Evolutionary conservation across 352 stramenopile species (phyloP), one percentile per base, ranked within the genome.

Genomic region (Globisporangium iwayamae): DNA sequence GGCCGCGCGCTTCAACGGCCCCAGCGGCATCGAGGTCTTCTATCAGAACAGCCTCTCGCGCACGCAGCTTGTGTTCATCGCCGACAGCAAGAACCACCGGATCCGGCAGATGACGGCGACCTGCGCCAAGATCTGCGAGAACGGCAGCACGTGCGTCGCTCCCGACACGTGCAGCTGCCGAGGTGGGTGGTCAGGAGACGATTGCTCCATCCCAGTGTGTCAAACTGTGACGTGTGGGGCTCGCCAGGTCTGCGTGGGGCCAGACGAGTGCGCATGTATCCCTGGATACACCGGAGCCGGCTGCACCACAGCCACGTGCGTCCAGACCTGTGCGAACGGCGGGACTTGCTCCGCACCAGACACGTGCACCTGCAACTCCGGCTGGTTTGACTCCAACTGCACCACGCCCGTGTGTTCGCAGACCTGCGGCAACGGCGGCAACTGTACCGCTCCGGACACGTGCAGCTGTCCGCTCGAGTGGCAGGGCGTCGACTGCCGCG

Each of bases 301-400:
- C 5, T 99, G 96, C 59, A 69, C 65, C 2, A 83, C 79, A 16
- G 71, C 96, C 8, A 75, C 85, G 6, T 99, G 96, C 63, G 89
- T 87, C 8, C 96, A 99, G 69, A 69, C 38, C 0, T 99, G 96
- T 72, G 60, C 69, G 14, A 90, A 98, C 64, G 86, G 84, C 41
- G 96, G 94, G 2, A 41, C 53, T 25, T 99, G 96, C 65, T 81
- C 76, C 2, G 90, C 91, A 6, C 96, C 96, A 2, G 96, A 99
- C 69, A 98, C 94, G 2, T 99, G 96, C 64, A 58, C 71, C 2
- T 99, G 96, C 68, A 39, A 66, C 10, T 58, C 62, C 7, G 96
- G 96, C 0, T 99, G 96, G 96, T 98, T 98, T 65, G 96, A 98
- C 64, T 60, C 90, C 0, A 99, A 99, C 71, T 99, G 96, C 71